phyloP scores from a whole-genome alignment of 768 basidiomycete genomes.

The Multifurca ochricompacta region DNA sequence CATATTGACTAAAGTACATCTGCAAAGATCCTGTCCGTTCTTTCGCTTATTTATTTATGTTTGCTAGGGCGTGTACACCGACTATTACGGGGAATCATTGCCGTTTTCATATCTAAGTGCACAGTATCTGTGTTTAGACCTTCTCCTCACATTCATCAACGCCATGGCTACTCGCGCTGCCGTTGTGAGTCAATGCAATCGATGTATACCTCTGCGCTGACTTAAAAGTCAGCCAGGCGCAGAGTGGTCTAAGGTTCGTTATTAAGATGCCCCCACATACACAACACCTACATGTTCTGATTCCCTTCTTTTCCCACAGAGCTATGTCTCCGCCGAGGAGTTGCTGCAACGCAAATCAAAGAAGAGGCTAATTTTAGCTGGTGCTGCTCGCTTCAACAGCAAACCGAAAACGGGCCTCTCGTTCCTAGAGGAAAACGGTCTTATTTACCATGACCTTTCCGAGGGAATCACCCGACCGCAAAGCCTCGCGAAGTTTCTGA shows the following conservation, averaged over 20 bases:
- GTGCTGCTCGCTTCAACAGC: slow-evolving; percentile 79
- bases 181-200: slow-evolving; percentile 31
- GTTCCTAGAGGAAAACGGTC: slow-evolving; percentile 87
- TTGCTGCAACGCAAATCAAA: slow-evolving; percentile 67
- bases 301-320: slow-evolving; percentile 30
- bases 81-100: slow-evolving; percentile 46
- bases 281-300: background rate
- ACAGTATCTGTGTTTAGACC: slow-evolving; percentile 83
- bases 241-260: slow-evolving; percentile 57
- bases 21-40: background rate
- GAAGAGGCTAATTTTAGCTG: slow-evolving; percentile 80
- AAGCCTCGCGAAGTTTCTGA: slow-evolving; percentile 81
- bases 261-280: background rate
- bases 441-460: slow-evolving; percentile 67
- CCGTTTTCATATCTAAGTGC: slow-evolving; percentile 66
- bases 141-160: slow-evolving; percentile 78
- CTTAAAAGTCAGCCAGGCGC: slow-evolving; percentile 28
- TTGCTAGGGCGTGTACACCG: slow-evolving; percentile 70
- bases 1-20: slow-evolving; percentile 61
- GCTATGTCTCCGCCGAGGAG: slow-evolving; percentile 46
- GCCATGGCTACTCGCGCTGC: slow-evolving; percentile 71
- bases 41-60: slow-evolving; percentile 4
- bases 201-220: background rate
- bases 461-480: slow-evolving; percentile 46
- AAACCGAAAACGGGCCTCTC: slow-evolving; percentile 89